Evolutionary conservation across 2,329 filamentous ascomycete genomes (phyloP), one percentile per base, ranked within the genome.

Genomic region (Parasarocladium wereldwijsianum): DNA sequence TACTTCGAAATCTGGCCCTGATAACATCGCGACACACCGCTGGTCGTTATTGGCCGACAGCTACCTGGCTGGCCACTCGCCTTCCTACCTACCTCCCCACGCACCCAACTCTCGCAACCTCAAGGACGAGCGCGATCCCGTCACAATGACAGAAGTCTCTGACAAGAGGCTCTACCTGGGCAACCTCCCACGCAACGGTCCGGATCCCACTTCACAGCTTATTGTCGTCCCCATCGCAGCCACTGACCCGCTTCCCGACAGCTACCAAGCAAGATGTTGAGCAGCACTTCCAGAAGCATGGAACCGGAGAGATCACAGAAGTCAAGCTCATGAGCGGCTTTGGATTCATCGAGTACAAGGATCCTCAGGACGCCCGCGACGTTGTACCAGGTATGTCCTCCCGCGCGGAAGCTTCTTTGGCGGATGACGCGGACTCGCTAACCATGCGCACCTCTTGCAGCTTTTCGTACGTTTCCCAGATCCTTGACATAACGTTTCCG

Each of bases 271-370:
- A 82, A 58, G 87, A 98, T 55, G 80, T 98, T 55, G 86, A 96
- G 62, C 74, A 76, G 47, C 87, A 96, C 59, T 98, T 98, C 62
- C 78, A 78, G 55, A 84, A 76, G 50, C 85, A 94, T 75, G 90
- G 87, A 52, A 87, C 85, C 45, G 90, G 90, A 56, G 85, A 93
- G 56, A 96, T 98, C 54, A 90, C 81, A 43, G 90, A 98, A 64
- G 87, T 98, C 64, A 98, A 98, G 67, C 75, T 98, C 40, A 98
- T 98, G 90, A 96, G 93, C 54, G 90, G 90, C 50, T 98, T 98
- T 53, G 90, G 90, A 54, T 98, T 98, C 66, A 93, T 98, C 54
- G 90, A 98, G 59, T 98, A 96, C 60, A 92, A 94, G 59, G 90
- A 96, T 62, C 76, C 85, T 35, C 83, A 94, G 80, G 90, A 98